These are phyloP conservation scores for Aspergillus sp. DNA, from an alignment of 2,329 filamentous ascomycete genomes.

Conservation along the genomic window DNA sequence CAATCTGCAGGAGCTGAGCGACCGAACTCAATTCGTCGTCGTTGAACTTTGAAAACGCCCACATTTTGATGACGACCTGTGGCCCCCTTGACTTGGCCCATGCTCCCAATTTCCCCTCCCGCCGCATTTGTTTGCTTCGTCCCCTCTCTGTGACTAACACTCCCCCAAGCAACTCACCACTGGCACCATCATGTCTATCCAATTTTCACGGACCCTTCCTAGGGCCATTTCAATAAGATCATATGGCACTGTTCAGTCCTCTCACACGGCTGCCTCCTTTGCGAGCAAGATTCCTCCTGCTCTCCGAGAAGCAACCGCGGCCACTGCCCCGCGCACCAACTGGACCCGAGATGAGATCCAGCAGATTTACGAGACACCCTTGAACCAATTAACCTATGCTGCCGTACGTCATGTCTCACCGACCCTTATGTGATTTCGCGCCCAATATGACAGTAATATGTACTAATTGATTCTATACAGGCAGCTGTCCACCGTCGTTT, in stretches of 20 bases:
- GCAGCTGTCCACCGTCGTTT: conserved; percentile 79
- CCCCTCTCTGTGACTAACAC: background rate
- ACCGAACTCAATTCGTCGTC: background rate
- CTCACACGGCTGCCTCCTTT: conserved; percentile 37
- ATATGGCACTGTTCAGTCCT: conserved; percentile 47
- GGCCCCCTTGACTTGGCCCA: background rate
- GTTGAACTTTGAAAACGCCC: background rate
- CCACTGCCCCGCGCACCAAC: conserved; percentile 63
- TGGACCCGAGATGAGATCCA: conserved; percentile 84
- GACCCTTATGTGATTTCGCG: background rate
- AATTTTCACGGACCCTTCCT: conserved; percentile 35
- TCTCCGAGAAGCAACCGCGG: conserved; percentile 42
- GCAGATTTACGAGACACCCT: conserved; percentile 78
- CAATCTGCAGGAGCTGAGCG: background rate
- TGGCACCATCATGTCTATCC: conserved; percentile 31
- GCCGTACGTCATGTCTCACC: conserved; percentile 58
- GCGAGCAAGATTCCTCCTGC: conserved; percentile 36
- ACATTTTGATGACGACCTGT: conserved; percentile 7
- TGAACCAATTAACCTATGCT: conserved; percentile 78
- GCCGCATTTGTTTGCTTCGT: conserved; percentile 6
- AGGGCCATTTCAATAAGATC: conserved; percentile 35
- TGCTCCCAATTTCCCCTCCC: conserved; percentile 12
- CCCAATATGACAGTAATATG: background rate
- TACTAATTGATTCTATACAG: conserved; percentile 50
- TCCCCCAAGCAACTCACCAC: conserved; percentile 5